These are phyloP conservation scores for Ceratocystis alfenasii DNA, from an alignment of 2,329 filamentous ascomycete genomes.

Conservation along the genomic window DNA sequence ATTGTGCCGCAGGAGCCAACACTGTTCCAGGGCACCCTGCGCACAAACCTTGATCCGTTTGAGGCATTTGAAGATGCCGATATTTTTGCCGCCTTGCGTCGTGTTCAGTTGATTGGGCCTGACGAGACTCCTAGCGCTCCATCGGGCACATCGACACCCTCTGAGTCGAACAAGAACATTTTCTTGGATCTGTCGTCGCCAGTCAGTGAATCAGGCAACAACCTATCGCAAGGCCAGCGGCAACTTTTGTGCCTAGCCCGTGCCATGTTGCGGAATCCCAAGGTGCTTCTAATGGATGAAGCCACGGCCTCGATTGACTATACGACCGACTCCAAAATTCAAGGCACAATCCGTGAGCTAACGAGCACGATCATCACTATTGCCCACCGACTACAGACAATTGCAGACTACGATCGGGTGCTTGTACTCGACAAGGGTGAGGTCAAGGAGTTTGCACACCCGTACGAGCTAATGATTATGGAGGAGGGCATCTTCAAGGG, in stretches of 20 bases:
- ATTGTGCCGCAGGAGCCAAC: conserved; percentile 97
- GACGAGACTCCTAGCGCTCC: conserved; percentile 33
- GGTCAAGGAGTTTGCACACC: conserved; percentile 84
- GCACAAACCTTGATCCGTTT: conserved; percentile 90
- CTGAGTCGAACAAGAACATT: conserved; percentile 75
- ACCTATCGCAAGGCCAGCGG: conserved; percentile 89
- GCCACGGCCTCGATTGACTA: conserved; percentile 97
- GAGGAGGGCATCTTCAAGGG: conserved; percentile 50
- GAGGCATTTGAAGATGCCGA: conserved; percentile 77
- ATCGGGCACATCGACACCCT: conserved; percentile 28
- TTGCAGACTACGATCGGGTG: conserved; percentile 97
- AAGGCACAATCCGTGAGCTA: conserved; percentile 88
- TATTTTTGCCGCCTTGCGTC: conserved; percentile 72
- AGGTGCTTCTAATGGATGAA: conserved; percentile 97
- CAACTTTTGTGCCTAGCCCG: conserved; percentile 89
- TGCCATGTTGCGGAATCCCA: conserved; percentile 80
- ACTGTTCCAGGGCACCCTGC: conserved; percentile 81
- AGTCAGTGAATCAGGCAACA: conserved; percentile 82
- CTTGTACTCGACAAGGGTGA: conserved; percentile 81
- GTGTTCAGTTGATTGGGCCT: conserved; percentile 72
- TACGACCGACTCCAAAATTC: conserved; percentile 87
- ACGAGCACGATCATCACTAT: conserved; percentile 93
- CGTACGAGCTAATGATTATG: conserved; percentile 65
- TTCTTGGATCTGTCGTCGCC: conserved; percentile 77
- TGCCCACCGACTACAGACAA: conserved; percentile 87